Percentiles rank a stretch among this genome's conserved stretches.
Conservation (phyloP, 345 rosid genomes). For the Litchi chinensis region DNA sequence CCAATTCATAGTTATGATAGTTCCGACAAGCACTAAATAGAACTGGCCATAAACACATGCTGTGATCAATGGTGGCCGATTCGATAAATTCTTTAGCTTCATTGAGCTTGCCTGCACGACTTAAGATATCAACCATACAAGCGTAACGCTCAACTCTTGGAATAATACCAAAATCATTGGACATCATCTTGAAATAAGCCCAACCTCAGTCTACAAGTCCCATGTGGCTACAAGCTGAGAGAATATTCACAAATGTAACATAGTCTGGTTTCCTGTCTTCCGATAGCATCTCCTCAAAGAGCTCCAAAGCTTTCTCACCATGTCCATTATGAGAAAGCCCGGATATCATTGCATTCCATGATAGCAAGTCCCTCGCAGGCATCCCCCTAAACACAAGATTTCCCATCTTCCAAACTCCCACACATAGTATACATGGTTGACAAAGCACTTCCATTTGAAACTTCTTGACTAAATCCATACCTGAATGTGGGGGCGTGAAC, state of each 20-base stretch:
- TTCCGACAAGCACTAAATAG: constrained; percentile 65
- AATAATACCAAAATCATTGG: constrained; percentile 36
- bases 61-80: constrained; percentile 57
- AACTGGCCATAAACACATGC: constrained; percentile 69
- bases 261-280: constrained; percentile 59
- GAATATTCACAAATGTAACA: constrained; percentile 61
- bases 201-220: constrained; percentile 71
- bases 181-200: constrained; percentile 59
- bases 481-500: constrained; percentile 65
- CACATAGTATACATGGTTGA: constrained; percentile 59
- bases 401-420: constrained; percentile 49
- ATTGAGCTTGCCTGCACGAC: constrained; percentile 66
- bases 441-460: constrained; percentile 55
- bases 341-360: constrained; percentile 65
- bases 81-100: constrained; percentile 79
- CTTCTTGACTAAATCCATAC: constrained; percentile 41
- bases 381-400: constrained; percentile 53
- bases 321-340: constrained; percentile 53
- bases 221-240: constrained; percentile 80
- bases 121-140: constrained; percentile 80
- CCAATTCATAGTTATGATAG: constrained; percentile 58
- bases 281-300: constrained; percentile 55
- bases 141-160: constrained; percentile 73
- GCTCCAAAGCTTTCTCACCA: constrained; percentile 49
- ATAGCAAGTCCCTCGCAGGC: constrained; percentile 48